These are phyloP conservation scores for Kodamaea sagamina DNA, from an alignment of 805 yeast species.

Conservation along the genomic window DNA sequence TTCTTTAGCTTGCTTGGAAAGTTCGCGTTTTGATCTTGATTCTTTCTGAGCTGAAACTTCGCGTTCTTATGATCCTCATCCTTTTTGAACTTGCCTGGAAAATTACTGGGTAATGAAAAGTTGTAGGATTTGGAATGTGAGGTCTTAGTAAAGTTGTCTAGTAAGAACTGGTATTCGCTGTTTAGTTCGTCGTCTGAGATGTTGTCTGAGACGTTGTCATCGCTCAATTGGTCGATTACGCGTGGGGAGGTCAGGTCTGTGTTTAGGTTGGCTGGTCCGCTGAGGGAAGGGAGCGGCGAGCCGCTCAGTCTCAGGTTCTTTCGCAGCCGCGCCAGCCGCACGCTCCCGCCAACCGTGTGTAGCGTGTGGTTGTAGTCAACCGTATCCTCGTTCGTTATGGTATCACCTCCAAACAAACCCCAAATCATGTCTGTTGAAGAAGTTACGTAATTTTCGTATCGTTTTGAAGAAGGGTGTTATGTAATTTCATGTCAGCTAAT, in stretches of 20 bases:
- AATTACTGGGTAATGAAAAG: constrained; percentile 20
- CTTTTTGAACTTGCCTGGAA: constrained; percentile 24
- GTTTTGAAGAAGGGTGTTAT: too few relatives aligned
- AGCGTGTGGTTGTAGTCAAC: constrained; percentile 35
- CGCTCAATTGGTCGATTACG: constrained; percentile 11
- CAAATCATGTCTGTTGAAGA: constrained; percentile 10
- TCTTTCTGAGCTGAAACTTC: too few relatives aligned
- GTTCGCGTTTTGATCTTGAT: too few relatives aligned
- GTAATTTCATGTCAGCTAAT: too few relatives aligned
- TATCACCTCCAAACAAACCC: constrained; percentile 16
- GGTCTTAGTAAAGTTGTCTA: constrained; percentile 13
- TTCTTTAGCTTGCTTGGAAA: constrained; percentile 24
- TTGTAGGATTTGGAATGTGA: constrained; percentile 9
- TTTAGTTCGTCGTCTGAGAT: constrained; percentile 15
- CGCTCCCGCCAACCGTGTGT: constrained; percentile 4
- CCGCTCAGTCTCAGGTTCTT: too few relatives aligned
- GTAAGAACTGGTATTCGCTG: constrained; percentile 13
- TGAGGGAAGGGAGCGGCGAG: too few relatives aligned
- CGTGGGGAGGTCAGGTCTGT: neutral
- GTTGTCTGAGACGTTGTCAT: constrained; percentile 7
- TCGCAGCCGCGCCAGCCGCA: neutral
- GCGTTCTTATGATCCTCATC: too few relatives aligned
- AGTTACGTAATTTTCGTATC: too few relatives aligned
- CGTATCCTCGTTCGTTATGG: constrained; percentile 33
- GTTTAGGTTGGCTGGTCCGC: too few relatives aligned